Evolutionary conservation across 257 asterid species (phyloP).

Genomic region (Hygrophila difformis): DNA sequence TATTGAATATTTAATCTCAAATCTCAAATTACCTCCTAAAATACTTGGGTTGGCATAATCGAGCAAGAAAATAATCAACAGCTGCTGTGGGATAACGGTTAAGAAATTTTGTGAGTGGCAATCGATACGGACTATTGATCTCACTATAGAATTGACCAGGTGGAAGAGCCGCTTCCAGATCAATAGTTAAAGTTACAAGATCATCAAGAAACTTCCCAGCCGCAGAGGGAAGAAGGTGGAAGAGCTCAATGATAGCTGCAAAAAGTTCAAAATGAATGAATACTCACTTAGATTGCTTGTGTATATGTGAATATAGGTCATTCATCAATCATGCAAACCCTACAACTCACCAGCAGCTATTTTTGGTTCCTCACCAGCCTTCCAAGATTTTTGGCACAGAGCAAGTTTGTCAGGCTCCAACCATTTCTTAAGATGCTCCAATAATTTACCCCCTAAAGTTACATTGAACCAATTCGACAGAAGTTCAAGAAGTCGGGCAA

Average conservation of each 20-base stretch:
- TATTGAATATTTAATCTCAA: background rate
- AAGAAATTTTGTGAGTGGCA: constrained; percentile 91
- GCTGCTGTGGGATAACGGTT: constrained; percentile 89
- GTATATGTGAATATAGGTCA: background rate
- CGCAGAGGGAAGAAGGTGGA: constrained; percentile 95
- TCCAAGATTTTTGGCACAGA: constrained; percentile 94
- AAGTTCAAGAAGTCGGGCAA: constrained; percentile 95
- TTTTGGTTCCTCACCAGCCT: constrained; percentile 99
- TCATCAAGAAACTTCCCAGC: constrained; percentile 99
- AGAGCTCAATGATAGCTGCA: constrained; percentile 99
- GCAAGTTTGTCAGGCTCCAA: constrained; percentile 98
- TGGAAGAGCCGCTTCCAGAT: constrained; percentile 94
- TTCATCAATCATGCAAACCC: constrained; percentile 9
- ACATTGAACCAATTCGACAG: constrained; percentile 97
- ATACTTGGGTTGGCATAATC: constrained; percentile 73
- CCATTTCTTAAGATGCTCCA: constrained; percentile 99
- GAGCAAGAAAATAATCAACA: constrained; percentile 89
- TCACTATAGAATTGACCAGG: constrained; percentile 94
- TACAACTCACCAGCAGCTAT: constrained; percentile 88
- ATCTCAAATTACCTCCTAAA: constrained; percentile 68
- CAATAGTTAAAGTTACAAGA: constrained; percentile 93
- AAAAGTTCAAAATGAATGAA: constrained; percentile 12
- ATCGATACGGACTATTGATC: constrained; percentile 97
- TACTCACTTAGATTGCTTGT: background rate
- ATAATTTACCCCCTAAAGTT: constrained; percentile 94